A percentile compares a stretch with the other conserved stretches of the same genome.
Evolutionary conservation across 805 yeast species (phyloP).

Genomic region (Peterozyma xylosa): DNA sequence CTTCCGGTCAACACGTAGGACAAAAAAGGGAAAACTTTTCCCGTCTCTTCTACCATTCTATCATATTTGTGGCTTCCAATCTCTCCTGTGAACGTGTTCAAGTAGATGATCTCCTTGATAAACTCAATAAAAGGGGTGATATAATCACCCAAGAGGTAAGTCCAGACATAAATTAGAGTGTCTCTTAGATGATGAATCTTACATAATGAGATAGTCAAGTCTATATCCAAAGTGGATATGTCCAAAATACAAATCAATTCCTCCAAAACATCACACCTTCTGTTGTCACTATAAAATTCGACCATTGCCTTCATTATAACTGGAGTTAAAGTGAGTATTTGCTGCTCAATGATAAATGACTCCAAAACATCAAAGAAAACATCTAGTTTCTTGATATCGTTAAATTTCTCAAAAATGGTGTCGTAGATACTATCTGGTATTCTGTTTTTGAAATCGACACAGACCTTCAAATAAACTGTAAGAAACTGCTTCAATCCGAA

Average conservation of each 20-base stretch:
- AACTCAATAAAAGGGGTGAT: conserved; percentile 63
- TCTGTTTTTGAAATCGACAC: conserved; percentile 23
- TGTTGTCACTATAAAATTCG: conserved; percentile 30
- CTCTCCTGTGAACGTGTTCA: not conserved
- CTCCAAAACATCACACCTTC: conserved; percentile 46
- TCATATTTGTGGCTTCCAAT: conserved; percentile 10
- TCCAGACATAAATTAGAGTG: conserved; percentile 66
- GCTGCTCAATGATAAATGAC: conserved; percentile 37
- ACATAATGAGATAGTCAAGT: conserved; percentile 62
- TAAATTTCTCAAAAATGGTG: conserved; percentile 35
- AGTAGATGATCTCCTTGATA: conserved; percentile 23
- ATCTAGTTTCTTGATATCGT: conserved; percentile 20
- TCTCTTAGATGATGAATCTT: conserved; percentile 48
- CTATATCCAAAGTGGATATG: conserved; percentile 64
- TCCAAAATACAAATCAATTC: conserved; percentile 66
- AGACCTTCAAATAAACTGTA: conserved; percentile 29
- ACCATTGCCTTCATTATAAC: conserved; percentile 56
- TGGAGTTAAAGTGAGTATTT: conserved; percentile 52
- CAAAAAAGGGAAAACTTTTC: conserved; percentile 47
- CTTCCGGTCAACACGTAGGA: conserved; percentile 69
- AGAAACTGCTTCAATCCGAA: conserved; percentile 24
- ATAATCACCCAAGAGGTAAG: conserved; percentile 59
- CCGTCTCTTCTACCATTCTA: conserved; percentile 6
- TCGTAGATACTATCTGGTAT: conserved; percentile 31
- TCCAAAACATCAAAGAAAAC: conserved; percentile 48